These are phyloP conservation scores for Pseudogymnoascus sp. DNA, from an alignment of 2,329 filamentous ascomycete genomes.

Conservation along the genomic window DNA sequence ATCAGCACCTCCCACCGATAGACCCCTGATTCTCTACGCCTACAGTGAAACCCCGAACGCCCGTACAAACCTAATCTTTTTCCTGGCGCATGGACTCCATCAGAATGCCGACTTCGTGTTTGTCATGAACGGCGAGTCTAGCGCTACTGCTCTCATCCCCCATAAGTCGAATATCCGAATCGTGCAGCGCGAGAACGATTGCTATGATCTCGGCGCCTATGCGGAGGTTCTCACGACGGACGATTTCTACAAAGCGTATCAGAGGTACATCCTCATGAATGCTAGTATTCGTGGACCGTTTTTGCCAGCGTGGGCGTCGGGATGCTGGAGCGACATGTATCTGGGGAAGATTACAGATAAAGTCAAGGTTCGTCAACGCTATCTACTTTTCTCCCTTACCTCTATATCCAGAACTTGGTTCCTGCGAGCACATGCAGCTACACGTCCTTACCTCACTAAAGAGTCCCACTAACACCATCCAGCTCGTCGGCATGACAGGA, in stretches of 20 bases:
- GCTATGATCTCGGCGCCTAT: slow-evolving; percentile 24
- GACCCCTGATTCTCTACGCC: slow-evolving; percentile 23
- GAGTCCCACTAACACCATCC: slow-evolving; percentile 9
- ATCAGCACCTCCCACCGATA: slow-evolving; percentile 8
- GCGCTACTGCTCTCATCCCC: slow-evolving; percentile 16
- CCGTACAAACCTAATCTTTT: slow-evolving; percentile 23
- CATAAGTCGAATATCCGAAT: slow-evolving; percentile 17
- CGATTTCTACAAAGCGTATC: slow-evolving; percentile 22
- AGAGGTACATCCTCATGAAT: slow-evolving; percentile 24
- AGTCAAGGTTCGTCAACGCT: slow-evolving; percentile 18
- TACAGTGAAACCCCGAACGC: slow-evolving; percentile 21
- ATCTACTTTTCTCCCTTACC: neutral
- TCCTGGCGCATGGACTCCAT: slow-evolving; percentile 23
- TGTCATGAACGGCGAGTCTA: slow-evolving; percentile 23
- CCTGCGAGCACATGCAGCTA: neutral
- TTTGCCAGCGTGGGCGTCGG: slow-evolving; percentile 20
- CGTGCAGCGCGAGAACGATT: slow-evolving; percentile 21
- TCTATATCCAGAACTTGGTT: neutral
- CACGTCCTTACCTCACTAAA: neutral
- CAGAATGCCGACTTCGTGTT: slow-evolving; percentile 24
- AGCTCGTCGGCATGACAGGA: slow-evolving; percentile 25
- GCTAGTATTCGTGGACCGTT: slow-evolving; percentile 25
- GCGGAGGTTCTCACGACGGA: slow-evolving; percentile 20
- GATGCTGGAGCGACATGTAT: slow-evolving; percentile 24
- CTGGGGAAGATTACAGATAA: slow-evolving; percentile 19